Percentiles rank a stretch among this genome's conserved stretches.
Evolutionary conservation across 306 rosid species (phyloP).

Genomic region (Quercus robur): DNA sequence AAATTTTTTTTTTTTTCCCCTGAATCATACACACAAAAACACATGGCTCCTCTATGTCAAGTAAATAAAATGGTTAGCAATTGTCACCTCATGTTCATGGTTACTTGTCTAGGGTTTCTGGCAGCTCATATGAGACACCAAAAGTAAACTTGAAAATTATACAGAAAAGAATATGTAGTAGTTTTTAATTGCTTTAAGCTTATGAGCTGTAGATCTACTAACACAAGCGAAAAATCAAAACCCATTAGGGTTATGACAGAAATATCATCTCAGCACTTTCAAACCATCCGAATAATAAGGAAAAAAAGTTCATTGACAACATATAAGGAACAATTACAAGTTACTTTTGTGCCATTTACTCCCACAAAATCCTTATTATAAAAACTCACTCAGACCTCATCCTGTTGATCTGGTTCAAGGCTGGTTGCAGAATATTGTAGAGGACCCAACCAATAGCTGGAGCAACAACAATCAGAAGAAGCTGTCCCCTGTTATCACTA

Average conservation of each 20-base stretch:
- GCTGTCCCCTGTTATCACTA: constrained; percentile 64
- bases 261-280: not conserved
- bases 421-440: constrained; percentile 85
- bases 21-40: too few species aligned
- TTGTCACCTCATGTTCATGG: too few species aligned
- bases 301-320: constrained; percentile 1
- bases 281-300: not conserved
- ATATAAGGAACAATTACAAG: constrained; percentile 13
- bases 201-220: too few species aligned
- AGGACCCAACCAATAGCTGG: constrained; percentile 89
- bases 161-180: too few species aligned
- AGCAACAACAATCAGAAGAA: constrained; percentile 71
- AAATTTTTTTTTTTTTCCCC: too few species aligned
- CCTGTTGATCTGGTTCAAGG: constrained; percentile 81
- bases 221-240: too few species aligned
- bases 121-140: too few species aligned
- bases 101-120: too few species aligned
- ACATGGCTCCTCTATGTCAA: too few species aligned
- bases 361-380: constrained; percentile 19
- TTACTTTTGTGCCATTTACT: constrained; percentile 8
- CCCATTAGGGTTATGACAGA: not conserved
- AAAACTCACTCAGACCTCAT: constrained; percentile 63
- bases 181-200: too few species aligned
- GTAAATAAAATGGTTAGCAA: too few species aligned
- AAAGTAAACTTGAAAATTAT: too few species aligned